Evolutionary conservation across 2,329 filamentous ascomycete species (phyloP), one percentile per base, ranked within the genome.

Genomic region (Blastomyces silverae): DNA sequence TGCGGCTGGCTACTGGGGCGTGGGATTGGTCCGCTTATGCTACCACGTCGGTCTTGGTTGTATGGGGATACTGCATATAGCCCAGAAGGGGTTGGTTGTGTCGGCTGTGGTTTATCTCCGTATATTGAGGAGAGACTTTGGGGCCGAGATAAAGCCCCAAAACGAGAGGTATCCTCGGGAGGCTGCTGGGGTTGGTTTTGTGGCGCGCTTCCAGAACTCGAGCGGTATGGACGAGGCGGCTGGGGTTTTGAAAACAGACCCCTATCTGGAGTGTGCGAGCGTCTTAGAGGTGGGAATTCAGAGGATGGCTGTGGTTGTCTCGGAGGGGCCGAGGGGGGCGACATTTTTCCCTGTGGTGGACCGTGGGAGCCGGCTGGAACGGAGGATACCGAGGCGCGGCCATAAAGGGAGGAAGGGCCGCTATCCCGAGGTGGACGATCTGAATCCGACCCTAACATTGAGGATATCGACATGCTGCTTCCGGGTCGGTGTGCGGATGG

Each of bases 221-320:
- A 76, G 53, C 76, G 72, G 57, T 77, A 78, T 2, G 73, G 70
- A 15, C 76, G 73, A 20, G 71, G 69, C 7, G 71, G 66, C 52
- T 72, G 71, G 10, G 70, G 70, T 68, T 74, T 86, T 80, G 77
- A 85, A 85, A 64, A 82, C 58, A 82, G 80, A 66, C 25, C 55
- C 50, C 87, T 86, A 56, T 91, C 89, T n/a, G 89, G 89, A 0
- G 89, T 91, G 65, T 89, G 86, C 2, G 89, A 89, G 66, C 88
- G 82, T 67, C 87, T 82, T 73, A 84, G 88, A 5, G 83, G 81
- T 62, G 78, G 79, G 69, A 89, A 88, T 22, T 89, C 87, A 66
- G 84, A 76, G 0, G 82, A 79, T 2, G 82, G 76, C 69, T 72
- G 78, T 1, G 82, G 76, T 69, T 72, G 78, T 69, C 77, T 78